A percentile compares a stretch with the other conserved stretches of the same genome.
Conservation (phyloP, 345 rosid genomes). For the Camelina laxa region DNA sequence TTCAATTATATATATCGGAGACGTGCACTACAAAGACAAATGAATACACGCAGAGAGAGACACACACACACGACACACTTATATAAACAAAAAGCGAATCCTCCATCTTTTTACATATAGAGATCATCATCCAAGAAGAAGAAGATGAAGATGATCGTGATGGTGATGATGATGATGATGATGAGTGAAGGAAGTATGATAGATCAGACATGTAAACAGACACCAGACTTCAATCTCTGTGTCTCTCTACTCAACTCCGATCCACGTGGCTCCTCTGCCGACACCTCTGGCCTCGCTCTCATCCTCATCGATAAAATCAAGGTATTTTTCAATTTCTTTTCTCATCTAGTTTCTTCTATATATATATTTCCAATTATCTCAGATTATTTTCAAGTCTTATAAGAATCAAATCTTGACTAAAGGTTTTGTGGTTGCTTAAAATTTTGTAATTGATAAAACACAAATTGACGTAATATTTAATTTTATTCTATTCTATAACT, state of each 20-base stretch:
- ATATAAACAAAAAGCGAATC: slow-evolving; percentile 1
- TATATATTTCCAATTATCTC: not conserved
- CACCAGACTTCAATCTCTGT: slow-evolving; percentile 50
- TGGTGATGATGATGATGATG: slow-evolving; percentile 4
- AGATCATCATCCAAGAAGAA: slow-evolving; percentile 3
- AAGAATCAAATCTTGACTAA: not conserved
- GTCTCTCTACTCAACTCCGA: slow-evolving; percentile 48
- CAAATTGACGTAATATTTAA: not conserved
- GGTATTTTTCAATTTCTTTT: slow-evolving; percentile 11
- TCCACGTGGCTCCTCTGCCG: slow-evolving; percentile 51
- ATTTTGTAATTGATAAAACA: not conserved
- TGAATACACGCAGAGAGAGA: not conserved
- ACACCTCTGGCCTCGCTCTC: slow-evolving; percentile 45
- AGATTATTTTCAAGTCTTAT: not conserved
- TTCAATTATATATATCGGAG: slow-evolving; percentile 16
- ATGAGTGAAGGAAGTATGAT: slow-evolving; percentile 34
- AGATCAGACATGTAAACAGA: slow-evolving; percentile 48
- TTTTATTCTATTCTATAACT: no score
- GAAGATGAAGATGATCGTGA: not conserved
- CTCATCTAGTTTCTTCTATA: slow-evolving; percentile 7
- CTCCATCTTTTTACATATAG: not conserved
- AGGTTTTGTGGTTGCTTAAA: not conserved
- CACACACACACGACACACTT: not conserved
- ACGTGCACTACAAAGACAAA: not conserved
- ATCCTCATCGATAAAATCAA: slow-evolving; percentile 47